These are phyloP conservation scores for Cucumis sativus DNA, from an alignment of 306 rosid species.

Conservation along the genomic window Cucumber_9930_V3 NC_026659.2:27515501-27516000, in stretches of 20 bases:
- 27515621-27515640: neutral
- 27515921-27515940: neutral
- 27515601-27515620: neutral
- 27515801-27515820: conserved; percentile 39
- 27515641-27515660: conserved; percentile 2
- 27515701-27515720: neutral
- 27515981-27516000: neutral
- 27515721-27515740: neutral
- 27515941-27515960: neutral
- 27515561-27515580: neutral
- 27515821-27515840: conserved; percentile 42
- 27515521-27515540: neutral
- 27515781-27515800: conserved; percentile 74
- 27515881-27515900: neutral
- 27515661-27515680: neutral
- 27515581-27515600: neutral
- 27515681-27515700: neutral
- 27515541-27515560: neutral
- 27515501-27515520: neutral
- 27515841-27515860: neutral
- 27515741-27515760: conserved; percentile 32
- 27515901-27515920: neutral
- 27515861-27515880: neutral
- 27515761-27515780: conserved; percentile 63
- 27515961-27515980: neutral